Percentiles rank a stretch among this genome's conserved stretches.
These are phyloP conservation scores for Oryza longistaminata DNA, from an alignment of 176 grass and related monocot genomes.

Conservation along the genomic window DNA sequence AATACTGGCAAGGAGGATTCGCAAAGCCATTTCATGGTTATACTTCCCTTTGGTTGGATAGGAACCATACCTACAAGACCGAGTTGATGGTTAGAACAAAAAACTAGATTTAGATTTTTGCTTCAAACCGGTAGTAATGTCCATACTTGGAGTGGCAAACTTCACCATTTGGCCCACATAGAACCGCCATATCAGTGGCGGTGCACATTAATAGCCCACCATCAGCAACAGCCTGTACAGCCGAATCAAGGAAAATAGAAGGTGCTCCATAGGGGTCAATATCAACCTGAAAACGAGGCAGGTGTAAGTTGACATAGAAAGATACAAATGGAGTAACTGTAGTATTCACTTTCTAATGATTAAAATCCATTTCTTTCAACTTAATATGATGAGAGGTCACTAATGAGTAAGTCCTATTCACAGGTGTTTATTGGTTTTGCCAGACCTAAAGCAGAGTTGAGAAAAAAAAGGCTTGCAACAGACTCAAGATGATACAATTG, in stretches of 20 bases:
- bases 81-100: conserved; percentile 31
- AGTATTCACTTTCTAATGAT: conserved; percentile 10
- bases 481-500: conserved; percentile 25
- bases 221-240: conserved; percentile 85
- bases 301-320: conserved; percentile 3
- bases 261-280: conserved; percentile 96
- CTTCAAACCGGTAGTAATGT: neutral
- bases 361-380: neutral
- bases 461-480: neutral
- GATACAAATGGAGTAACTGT: neutral
- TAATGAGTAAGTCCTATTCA: conserved; percentile 13
- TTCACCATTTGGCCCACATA: conserved; percentile 88
- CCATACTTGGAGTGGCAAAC: conserved; percentile 98
- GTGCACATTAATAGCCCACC: conserved; percentile 94
- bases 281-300: conserved; percentile 64
- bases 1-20: conserved; percentile 96
- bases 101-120: conserved; percentile 26
- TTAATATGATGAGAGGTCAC: neutral
- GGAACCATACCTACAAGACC: conserved; percentile 82
- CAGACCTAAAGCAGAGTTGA: neutral
- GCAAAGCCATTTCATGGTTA: conserved; percentile 98
- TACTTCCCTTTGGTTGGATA: conserved; percentile 95
- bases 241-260: conserved; percentile 91
- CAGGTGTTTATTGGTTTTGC: neutral
- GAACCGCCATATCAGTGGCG: conserved; percentile 97